These are phyloP conservation scores for Lentinula sp. DNA, from an alignment of 768 basidiomycete species.

Conservation along the genomic window DNA sequence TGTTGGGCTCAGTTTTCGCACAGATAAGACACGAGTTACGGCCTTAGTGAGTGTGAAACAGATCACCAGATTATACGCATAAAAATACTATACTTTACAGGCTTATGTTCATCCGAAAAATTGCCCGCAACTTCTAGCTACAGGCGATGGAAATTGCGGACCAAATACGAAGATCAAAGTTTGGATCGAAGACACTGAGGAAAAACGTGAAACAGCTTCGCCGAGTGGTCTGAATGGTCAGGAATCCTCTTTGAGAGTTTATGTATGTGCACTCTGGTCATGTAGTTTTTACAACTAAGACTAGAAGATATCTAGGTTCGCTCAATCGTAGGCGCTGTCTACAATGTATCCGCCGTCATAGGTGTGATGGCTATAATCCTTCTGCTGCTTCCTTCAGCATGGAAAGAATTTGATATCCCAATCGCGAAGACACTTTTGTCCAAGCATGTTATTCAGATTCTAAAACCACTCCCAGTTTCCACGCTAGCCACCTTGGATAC, in stretches of 20 bases:
- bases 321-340: not conserved
- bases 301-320: too few relatives aligned
- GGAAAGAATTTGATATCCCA: not conserved
- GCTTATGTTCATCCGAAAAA: not conserved
- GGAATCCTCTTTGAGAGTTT: too few relatives aligned
- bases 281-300: too few relatives aligned
- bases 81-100: not conserved
- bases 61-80: too few relatives aligned
- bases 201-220: too few relatives aligned
- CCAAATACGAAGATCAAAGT: not conserved
- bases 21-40: not conserved
- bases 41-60: not conserved
- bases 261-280: too few relatives aligned
- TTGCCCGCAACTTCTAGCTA: not conserved
- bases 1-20: too few relatives aligned
- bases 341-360: not conserved
- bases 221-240: too few relatives aligned
- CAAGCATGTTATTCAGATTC: too few relatives aligned
- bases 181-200: not conserved
- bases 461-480: too few relatives aligned
- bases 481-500: too few relatives aligned
- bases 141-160: not conserved
- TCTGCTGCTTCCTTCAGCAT: not conserved
- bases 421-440: too few relatives aligned
- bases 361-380: not conserved